Percentiles rank a stretch among this genome's conserved stretches.
These are phyloP conservation scores for Brettanomyces nanus DNA, from an alignment of 805 yeast genomes.

Conservation along the genomic window DNA sequence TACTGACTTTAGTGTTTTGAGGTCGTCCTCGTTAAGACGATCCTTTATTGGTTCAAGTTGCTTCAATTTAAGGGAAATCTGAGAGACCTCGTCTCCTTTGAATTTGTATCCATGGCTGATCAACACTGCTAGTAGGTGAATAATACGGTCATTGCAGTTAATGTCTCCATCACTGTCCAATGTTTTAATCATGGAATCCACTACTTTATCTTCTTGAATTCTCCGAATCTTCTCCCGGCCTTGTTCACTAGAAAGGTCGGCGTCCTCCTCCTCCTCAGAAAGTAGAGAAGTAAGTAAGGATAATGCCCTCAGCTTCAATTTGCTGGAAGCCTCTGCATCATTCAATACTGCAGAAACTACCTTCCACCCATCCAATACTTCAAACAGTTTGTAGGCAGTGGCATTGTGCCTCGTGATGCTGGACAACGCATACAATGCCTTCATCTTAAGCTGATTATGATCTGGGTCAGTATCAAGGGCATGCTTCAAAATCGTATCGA, in stretches of 20 bases:
- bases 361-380: slow-evolving; percentile 54
- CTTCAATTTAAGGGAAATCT: slow-evolving; percentile 18
- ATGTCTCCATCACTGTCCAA: slow-evolving; percentile 31
- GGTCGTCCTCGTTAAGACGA: slow-evolving; percentile 47
- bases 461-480: background rate
- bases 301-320: slow-evolving; percentile 10
- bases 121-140: slow-evolving; percentile 42
- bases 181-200: slow-evolving; percentile 25
- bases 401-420: slow-evolving; percentile 63
- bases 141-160: slow-evolving; percentile 46
- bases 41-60: slow-evolving; percentile 36
- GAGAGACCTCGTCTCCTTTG: slow-evolving; percentile 31
- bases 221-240: slow-evolving; percentile 23
- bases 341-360: slow-evolving; percentile 27
- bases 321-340: slow-evolving; percentile 6
- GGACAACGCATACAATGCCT: slow-evolving; percentile 73
- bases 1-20: slow-evolving; percentile 29
- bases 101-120: slow-evolving; percentile 38
- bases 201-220: slow-evolving; percentile 30
- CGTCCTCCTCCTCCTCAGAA: slow-evolving; percentile 34
- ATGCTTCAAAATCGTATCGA: background rate
- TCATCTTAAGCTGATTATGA: slow-evolving; percentile 35
- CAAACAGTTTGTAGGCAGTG: slow-evolving; percentile 48
- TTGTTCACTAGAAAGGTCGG: slow-evolving; percentile 22
- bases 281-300: slow-evolving; percentile 36